phyloP scores from a whole-genome alignment of 306 rosid species.

The Pterocarpus santalinus region DNA sequence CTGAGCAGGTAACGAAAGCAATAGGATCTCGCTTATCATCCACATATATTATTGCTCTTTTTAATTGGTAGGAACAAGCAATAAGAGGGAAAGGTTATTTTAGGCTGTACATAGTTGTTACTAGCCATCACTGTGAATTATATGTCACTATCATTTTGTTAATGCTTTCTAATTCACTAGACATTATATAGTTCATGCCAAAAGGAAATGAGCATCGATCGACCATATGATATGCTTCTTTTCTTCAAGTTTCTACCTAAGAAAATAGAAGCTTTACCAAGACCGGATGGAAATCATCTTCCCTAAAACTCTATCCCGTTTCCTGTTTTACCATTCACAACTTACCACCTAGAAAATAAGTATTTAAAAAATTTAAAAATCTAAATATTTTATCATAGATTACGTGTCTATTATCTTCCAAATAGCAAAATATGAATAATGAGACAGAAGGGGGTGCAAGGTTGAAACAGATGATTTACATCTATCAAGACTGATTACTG shows the following conservation, averaged over 20 bases:
- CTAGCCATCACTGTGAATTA: slow-evolving; percentile 24
- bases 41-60: slow-evolving; percentile 25
- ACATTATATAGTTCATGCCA: slow-evolving; percentile 39
- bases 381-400: background rate
- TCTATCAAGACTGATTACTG: too few relatives aligned
- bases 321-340: background rate
- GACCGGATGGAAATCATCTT: too few relatives aligned
- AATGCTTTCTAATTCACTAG: slow-evolving; percentile 53
- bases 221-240: background rate
- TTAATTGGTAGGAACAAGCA: slow-evolving; percentile 8
- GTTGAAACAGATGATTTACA: too few relatives aligned
- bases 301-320: too few relatives aligned
- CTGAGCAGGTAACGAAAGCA: slow-evolving; percentile 15
- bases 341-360: too few relatives aligned
- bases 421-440: too few relatives aligned
- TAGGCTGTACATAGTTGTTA: slow-evolving; percentile 4
- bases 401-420: too few relatives aligned
- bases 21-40: slow-evolving; percentile 22
- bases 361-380: too few relatives aligned
- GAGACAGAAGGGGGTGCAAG: too few relatives aligned
- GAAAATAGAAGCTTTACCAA: background rate
- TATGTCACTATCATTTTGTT: slow-evolving; percentile 39
- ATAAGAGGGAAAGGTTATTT: background rate
- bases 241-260: background rate
- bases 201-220: slow-evolving; percentile 7